phyloP scores from a whole-genome alignment of 208 protist species.

The Trypanosomatidae sp. region DNA sequence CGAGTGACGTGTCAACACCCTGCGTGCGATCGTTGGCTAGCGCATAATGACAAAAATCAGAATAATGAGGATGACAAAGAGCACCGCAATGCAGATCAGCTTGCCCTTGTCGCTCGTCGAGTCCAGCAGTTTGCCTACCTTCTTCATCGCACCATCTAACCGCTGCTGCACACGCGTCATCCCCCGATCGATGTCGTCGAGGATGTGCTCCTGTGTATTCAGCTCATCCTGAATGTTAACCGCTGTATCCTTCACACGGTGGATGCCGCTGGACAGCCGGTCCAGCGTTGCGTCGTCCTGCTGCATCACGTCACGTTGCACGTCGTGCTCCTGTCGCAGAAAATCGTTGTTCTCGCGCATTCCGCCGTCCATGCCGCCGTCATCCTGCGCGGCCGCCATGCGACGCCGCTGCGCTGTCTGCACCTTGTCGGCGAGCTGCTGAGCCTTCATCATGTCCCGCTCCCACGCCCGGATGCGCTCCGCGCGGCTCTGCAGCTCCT shows the following conservation, averaged over 20 bases:
- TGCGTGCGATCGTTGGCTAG: too few species aligned
- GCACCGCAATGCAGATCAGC: constrained; percentile 75
- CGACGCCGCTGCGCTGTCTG: constrained; percentile 39
- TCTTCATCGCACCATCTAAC: too few species aligned
- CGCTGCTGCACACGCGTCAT: constrained; percentile 79
- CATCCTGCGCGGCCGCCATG: constrained; percentile 23
- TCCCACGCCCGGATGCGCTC: constrained; percentile 73
- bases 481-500: constrained; percentile 67
- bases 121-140: constrained; percentile 73
- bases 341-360: constrained; percentile 66
- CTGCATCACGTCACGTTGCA: constrained; percentile 61
- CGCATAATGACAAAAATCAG: constrained; percentile 70
- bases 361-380: constrained; percentile 15
- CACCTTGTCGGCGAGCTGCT: constrained; percentile 59
- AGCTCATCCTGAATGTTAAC: constrained; percentile 78
- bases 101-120: constrained; percentile 78
- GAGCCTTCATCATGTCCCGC: constrained; percentile 66
- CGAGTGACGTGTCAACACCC: too few species aligned
- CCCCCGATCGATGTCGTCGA: constrained; percentile 75
- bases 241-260: constrained; percentile 67
- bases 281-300: constrained; percentile 73
- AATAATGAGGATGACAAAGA: constrained; percentile 69
- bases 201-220: constrained; percentile 75
- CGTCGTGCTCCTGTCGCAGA: constrained; percentile 63
- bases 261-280: constrained; percentile 62